These are phyloP conservation scores for Acanthamoeba healyi DNA, from an alignment of 208 protist genomes.

Conservation along the genomic window DNA sequence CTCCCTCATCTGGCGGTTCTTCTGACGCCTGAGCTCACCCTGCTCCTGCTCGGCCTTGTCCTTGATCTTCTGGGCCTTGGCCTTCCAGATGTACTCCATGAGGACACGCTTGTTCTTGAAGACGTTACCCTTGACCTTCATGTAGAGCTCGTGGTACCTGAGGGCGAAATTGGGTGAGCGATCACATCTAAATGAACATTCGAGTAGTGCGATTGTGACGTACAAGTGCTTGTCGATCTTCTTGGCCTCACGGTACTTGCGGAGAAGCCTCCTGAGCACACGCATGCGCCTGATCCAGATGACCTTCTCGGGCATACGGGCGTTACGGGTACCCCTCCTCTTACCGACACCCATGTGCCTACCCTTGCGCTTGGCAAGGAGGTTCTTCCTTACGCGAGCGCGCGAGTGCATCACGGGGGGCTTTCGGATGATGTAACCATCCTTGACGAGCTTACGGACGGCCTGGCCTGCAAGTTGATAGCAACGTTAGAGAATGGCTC, in stretches of 20 bases:
- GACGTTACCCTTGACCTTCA: conserved; percentile 99
- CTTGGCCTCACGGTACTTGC: conserved; percentile 97
- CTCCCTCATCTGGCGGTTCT: conserved; percentile 83
- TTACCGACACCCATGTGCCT: conserved; percentile 93
- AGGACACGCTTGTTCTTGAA: conserved; percentile 99
- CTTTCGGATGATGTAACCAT: conserved; percentile 98
- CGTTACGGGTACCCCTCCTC: conserved; percentile 97
- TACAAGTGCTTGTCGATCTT: conserved; percentile 98
- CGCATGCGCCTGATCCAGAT: conserved; percentile 98
- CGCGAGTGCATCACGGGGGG: conserved; percentile 97
- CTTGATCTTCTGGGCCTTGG: conserved; percentile 97
- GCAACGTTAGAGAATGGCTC: not conserved
- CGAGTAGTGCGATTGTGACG: not conserved
- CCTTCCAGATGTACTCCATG: conserved; percentile 98
- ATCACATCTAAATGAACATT: conserved; percentile 35
- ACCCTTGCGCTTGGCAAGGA: conserved; percentile 94
- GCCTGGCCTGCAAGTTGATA: conserved; percentile 91
- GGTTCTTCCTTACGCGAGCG: conserved; percentile 93
- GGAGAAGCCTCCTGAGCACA: conserved; percentile 97
- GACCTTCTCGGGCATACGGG: conserved; percentile 97
- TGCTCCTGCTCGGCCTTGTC: conserved; percentile 94
- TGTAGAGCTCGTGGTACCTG: conserved; percentile 97
- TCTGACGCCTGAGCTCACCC: conserved; percentile 92
- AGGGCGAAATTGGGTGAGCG: not conserved
- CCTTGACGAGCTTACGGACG: conserved; percentile 97